Conservation (phyloP, 2,329 filamentous ascomycete species). For the Cladophialophora immunda region DNA sequence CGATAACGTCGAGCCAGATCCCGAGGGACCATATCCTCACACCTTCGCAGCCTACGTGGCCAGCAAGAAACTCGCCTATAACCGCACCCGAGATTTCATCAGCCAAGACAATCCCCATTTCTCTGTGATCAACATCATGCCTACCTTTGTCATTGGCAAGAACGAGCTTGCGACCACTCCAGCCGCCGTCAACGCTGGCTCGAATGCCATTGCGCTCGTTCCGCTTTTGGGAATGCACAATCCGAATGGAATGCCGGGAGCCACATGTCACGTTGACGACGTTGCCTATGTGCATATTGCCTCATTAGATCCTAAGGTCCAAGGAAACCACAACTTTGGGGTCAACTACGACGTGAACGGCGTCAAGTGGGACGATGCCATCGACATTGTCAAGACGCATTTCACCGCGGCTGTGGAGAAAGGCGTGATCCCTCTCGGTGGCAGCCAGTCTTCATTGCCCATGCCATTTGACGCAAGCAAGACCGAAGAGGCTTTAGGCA, state of each 20-base stretch:
- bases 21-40: constrained; percentile 42
- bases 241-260: constrained; percentile 19
- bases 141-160: constrained; percentile 68
- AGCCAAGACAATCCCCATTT: constrained; percentile 65
- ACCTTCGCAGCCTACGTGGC: constrained; percentile 52
- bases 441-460: constrained; percentile 64
- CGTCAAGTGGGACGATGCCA: constrained; percentile 50
- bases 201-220: constrained; percentile 39
- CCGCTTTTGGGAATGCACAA: constrained; percentile 28
- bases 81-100: constrained; percentile 72
- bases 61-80: constrained; percentile 71
- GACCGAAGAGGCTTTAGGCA: constrained; percentile 51
- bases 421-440: constrained; percentile 54
- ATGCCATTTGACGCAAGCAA: constrained; percentile 58
- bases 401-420: constrained; percentile 51
- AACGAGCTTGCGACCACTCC: constrained; percentile 43
- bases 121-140: constrained; percentile 68
- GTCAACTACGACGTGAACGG: constrained; percentile 26
- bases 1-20: constrained; percentile 37
- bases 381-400: constrained; percentile 52
- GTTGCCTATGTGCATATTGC: constrained; percentile 45
- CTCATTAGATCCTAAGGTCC: constrained; percentile 38
- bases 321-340: constrained; percentile 35
- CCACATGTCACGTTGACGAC: constrained; percentile 44
- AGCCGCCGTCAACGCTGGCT: constrained; percentile 33